Percentiles rank a stretch among this genome's conserved stretches.
phyloP scores from a whole-genome alignment of 2,329 filamentous ascomycete species.

The Fusarium sarcochroum region DNA sequence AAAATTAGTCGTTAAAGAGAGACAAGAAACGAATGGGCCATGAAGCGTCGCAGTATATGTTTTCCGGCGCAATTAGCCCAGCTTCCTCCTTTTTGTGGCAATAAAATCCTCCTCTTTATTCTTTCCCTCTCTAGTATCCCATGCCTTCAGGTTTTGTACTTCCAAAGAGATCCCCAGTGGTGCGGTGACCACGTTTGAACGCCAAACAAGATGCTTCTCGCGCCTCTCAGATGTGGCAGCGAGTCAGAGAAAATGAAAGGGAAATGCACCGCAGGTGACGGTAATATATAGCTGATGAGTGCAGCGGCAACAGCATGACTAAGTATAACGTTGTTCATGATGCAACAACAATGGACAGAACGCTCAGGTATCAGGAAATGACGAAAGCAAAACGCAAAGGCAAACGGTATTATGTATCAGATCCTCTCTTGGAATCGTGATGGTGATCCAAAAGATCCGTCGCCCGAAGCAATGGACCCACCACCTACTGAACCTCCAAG shows the following conservation, averaged over 20 bases:
- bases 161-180: slow-evolving; percentile 44
- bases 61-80: slow-evolving; percentile 30
- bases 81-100: slow-evolving; percentile 30
- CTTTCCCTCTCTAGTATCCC: slow-evolving; percentile 32
- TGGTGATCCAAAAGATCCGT: slow-evolving; percentile 46
- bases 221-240: slow-evolving; percentile 28
- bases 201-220: slow-evolving; percentile 48
- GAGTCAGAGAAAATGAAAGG: slow-evolving; percentile 23
- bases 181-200: slow-evolving; percentile 46
- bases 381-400: slow-evolving; percentile 22
- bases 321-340: slow-evolving; percentile 33
- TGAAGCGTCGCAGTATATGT: slow-evolving; percentile 39
- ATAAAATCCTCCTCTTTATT: slow-evolving; percentile 20
- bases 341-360: slow-evolving; percentile 46
- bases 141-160: slow-evolving; percentile 34
- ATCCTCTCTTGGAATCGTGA: slow-evolving; percentile 51
- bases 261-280: slow-evolving; percentile 24
- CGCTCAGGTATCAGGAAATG: slow-evolving; percentile 43
- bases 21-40: slow-evolving; percentile 42
- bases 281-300: slow-evolving; percentile 25
- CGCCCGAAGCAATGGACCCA: slow-evolving; percentile 38
- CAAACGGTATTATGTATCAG: slow-evolving; percentile 21
- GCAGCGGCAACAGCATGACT: slow-evolving; percentile 14
- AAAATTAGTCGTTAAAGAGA: slow-evolving; percentile 36
- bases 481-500: slow-evolving; percentile 42